Percentiles rank a stretch among this genome's conserved stretches.
These are phyloP conservation scores for Omphalea diandra DNA, from an alignment of 441 rosid genomes.

Conservation along the genomic window DNA sequence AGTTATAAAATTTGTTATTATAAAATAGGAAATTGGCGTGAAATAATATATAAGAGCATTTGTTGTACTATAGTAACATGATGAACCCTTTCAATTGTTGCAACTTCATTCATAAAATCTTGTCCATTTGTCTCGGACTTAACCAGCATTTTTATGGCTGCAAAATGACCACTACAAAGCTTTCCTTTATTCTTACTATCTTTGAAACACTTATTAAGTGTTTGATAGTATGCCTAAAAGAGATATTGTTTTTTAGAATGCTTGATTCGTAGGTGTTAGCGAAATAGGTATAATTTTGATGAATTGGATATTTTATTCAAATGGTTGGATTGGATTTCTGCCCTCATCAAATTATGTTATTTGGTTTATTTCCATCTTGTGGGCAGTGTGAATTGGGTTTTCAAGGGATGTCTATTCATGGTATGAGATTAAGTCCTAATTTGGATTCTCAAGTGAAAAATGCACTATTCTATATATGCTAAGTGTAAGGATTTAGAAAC, in stretches of 20 bases:
- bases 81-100: too few species aligned
- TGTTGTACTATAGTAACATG: too few species aligned
- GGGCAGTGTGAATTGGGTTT: slow-evolving; percentile 41
- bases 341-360: slow-evolving; percentile 50
- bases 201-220: slow-evolving; percentile 49
- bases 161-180: too few species aligned
- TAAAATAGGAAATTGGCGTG: too few species aligned
- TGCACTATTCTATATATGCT: slow-evolving; percentile 55
- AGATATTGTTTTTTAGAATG: slow-evolving; percentile 73
- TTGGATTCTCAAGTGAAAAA: too few species aligned
- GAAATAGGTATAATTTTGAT: slow-evolving; percentile 40
- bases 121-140: too few species aligned
- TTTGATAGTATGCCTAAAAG: slow-evolving; percentile 60
- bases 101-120: too few species aligned
- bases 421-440: too few species aligned
- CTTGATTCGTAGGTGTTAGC: slow-evolving; percentile 59
- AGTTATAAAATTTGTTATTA: too few species aligned
- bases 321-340: slow-evolving; percentile 54
- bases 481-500: slow-evolving; percentile 47
- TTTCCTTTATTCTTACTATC: too few species aligned
- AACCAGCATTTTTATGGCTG: too few species aligned
- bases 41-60: too few species aligned
- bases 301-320: slow-evolving; percentile 42
- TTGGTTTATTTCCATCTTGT: slow-evolving; percentile 53
- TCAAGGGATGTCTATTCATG: slow-evolving; percentile 61